phyloP scores from a whole-genome alignment of 2,329 filamentous ascomycete genomes.

The Colletotrichum zoysiae region DNA sequence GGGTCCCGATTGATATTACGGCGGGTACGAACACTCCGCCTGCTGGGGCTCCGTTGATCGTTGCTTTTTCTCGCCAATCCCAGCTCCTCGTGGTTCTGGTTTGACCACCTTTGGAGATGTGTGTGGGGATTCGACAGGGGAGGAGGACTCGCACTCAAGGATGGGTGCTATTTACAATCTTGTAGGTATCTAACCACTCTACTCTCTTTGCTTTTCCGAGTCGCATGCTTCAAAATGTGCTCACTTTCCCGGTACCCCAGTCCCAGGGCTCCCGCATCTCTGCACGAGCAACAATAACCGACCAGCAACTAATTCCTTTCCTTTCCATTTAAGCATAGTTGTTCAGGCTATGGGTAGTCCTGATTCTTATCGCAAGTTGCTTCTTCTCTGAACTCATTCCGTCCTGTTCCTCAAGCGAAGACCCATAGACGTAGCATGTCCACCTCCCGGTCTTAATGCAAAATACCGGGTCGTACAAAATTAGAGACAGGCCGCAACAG shows the following conservation, averaged over 20 bases:
- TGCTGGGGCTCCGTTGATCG: neutral
- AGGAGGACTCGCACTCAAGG: neutral
- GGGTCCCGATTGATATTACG: neutral
- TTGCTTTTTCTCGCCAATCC: conserved; percentile 24
- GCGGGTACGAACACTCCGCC: neutral
- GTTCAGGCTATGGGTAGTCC: neutral
- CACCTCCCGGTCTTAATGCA: neutral
- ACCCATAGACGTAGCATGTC: neutral
- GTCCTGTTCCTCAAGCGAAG: neutral
- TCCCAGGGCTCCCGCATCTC: neutral
- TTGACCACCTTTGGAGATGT: neutral
- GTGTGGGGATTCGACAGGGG: neutral
- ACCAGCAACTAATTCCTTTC: neutral
- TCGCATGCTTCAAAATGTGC: neutral
- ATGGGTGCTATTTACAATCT: neutral
- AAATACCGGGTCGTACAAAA: neutral
- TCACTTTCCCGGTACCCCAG: neutral
- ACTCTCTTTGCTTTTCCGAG: conserved; percentile 3
- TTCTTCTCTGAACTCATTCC: conserved; percentile 12
- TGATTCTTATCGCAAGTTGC: conserved; percentile 15
- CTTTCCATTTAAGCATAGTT: neutral
- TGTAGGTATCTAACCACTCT: neutral
- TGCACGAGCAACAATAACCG: neutral
- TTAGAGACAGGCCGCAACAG: neutral
- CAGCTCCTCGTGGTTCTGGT: neutral